These are phyloP conservation scores for Kluyveromyces lactis DNA, from an alignment of 805 yeast genomes.

Conservation along the genomic window DNA sequence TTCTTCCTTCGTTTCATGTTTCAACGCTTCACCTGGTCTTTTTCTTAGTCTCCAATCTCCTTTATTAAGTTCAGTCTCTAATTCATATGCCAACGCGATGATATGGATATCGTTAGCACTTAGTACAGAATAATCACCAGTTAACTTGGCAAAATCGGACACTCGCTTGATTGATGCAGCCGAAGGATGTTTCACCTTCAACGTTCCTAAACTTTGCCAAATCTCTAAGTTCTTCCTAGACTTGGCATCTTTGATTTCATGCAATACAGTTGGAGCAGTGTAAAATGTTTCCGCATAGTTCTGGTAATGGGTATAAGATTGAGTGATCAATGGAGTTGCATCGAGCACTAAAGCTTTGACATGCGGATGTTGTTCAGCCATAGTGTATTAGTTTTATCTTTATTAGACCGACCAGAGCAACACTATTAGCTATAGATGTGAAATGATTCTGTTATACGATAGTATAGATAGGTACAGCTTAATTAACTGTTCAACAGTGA, in stretches of 20 bases:
- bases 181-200: constrained; percentile 72
- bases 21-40: constrained; percentile 54
- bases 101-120: constrained; percentile 89
- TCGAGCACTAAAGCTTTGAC: constrained; percentile 68
- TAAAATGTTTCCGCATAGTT: constrained; percentile 62
- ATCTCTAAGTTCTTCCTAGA: constrained; percentile 70
- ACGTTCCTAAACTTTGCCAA: constrained; percentile 57
- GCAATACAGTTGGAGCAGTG: constrained; percentile 87
- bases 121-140: constrained; percentile 87
- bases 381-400: constrained; percentile 6
- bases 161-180: constrained; percentile 56
- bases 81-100: constrained; percentile 82
- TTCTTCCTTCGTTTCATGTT: constrained; percentile 15
- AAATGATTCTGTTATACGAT: no score
- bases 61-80: constrained; percentile 61
- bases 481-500: no score
- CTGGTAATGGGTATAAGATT: constrained; percentile 64
- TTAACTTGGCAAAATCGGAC: constrained; percentile 65
- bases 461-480: no score
- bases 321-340: constrained; percentile 92
- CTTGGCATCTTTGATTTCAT: constrained; percentile 79
- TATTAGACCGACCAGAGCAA: constrained; percentile 2
- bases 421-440: background rate
- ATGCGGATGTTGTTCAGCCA: constrained; percentile 16
- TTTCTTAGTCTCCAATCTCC: constrained; percentile 68